These are phyloP conservation scores for Leishmania martiniquensis DNA, from an alignment of 208 protist genomes.

Conservation along the genomic window DNA sequence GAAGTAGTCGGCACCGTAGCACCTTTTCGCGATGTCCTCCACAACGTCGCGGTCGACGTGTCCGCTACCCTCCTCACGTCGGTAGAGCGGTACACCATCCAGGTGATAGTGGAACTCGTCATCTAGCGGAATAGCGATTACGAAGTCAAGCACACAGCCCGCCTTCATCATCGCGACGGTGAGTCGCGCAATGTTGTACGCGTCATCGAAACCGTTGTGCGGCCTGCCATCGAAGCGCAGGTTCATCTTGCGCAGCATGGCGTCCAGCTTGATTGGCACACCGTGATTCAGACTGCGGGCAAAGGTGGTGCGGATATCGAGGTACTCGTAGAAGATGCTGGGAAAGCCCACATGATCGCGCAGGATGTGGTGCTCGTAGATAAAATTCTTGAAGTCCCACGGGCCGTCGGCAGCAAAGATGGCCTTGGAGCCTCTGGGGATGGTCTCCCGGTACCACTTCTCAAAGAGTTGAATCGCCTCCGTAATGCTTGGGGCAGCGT, in stretches of 20 bases:
- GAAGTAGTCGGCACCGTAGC: conserved; percentile 82
- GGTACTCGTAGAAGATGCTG: conserved; percentile 88
- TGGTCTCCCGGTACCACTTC: conserved; percentile 78
- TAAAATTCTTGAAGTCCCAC: conserved; percentile 88
- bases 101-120: conserved; percentile 71
- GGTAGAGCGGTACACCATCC: conserved; percentile 72
- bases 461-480: conserved; percentile 79
- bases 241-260: conserved; percentile 76
- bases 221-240: conserved; percentile 82
- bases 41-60: conserved; percentile 78
- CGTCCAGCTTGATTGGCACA: conserved; percentile 69
- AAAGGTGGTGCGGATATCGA: conserved; percentile 91
- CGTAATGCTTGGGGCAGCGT: conserved; percentile 64
- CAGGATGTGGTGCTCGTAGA: conserved; percentile 77
- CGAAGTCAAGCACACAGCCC: conserved; percentile 87
- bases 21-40: conserved; percentile 85
- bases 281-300: conserved; percentile 73
- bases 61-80: conserved; percentile 81
- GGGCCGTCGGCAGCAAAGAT: conserved; percentile 88
- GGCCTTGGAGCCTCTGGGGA: conserved; percentile 69
- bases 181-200: conserved; percentile 91
- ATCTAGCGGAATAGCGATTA: conserved; percentile 69
- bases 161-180: conserved; percentile 79
- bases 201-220: conserved; percentile 92
- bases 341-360: conserved; percentile 80